A percentile compares a stretch with the other conserved stretches of the same genome.
phyloP scores from a whole-genome alignment of 805 yeast species.

The Saturnispora halmiae region DNA sequence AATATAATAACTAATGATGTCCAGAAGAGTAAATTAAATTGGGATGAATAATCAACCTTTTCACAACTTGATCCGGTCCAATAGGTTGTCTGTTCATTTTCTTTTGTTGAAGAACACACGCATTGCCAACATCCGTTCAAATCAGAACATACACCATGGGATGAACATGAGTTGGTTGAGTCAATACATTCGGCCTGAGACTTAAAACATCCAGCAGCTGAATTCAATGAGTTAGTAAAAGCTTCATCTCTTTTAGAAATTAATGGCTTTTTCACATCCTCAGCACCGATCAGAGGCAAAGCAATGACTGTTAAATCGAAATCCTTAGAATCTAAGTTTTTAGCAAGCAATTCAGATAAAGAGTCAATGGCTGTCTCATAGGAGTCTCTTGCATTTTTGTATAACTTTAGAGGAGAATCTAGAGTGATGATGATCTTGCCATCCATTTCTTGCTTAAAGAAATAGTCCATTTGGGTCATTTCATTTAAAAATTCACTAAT shows the following conservation, averaged over 20 bases:
- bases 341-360: slow-evolving; percentile 23
- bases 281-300: slow-evolving; percentile 25
- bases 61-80: slow-evolving; percentile 56
- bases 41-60: slow-evolving; percentile 57
- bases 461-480: slow-evolving; percentile 37
- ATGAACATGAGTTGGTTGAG: slow-evolving; percentile 38
- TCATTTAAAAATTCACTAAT: slow-evolving; percentile 42
- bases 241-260: slow-evolving; percentile 21
- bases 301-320: slow-evolving; percentile 29
- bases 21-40: slow-evolving; percentile 66
- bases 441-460: slow-evolving; percentile 21
- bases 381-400: slow-evolving; percentile 35
- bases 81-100: slow-evolving; percentile 37
- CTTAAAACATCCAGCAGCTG: slow-evolving; percentile 27
- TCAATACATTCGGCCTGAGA: slow-evolving; percentile 29
- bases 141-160: slow-evolving; percentile 45
- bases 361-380: slow-evolving; percentile 32
- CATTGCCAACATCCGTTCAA: slow-evolving; percentile 41
- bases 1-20: slow-evolving; percentile 40
- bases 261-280: slow-evolving; percentile 5
- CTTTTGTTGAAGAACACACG: slow-evolving; percentile 37
- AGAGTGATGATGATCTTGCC: slow-evolving; percentile 31
- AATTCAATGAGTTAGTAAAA: slow-evolving; percentile 10
- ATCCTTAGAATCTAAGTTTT: slow-evolving; percentile 8
- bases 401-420: slow-evolving; percentile 35